Evolutionary conservation across 1,139 yeast genomes (phyloP).

Genomic region (Saccharomyces hybrid): DNA sequence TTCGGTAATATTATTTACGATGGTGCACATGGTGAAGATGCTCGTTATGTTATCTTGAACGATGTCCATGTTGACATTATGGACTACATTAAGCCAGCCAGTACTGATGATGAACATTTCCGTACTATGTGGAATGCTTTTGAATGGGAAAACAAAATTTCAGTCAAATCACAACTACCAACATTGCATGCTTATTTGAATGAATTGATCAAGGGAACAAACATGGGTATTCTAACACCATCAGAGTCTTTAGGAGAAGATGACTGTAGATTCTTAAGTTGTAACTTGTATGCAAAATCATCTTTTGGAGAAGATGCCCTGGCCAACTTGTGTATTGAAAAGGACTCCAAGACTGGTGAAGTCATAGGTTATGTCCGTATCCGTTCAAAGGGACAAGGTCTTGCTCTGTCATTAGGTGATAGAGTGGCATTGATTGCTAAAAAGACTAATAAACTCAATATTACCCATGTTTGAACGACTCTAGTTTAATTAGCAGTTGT

Average conservation of each 20-base stretch:
- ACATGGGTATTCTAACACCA: constrained; percentile 90
- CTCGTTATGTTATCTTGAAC: constrained; percentile 82
- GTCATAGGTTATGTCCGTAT: constrained; percentile 94
- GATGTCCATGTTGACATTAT: constrained; percentile 94
- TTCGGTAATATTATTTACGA: constrained; percentile 96
- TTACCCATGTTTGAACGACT: constrained; percentile 32
- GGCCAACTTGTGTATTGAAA: constrained; percentile 91
- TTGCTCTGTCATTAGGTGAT: constrained; percentile 92
- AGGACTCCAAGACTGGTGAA: constrained; percentile 55
- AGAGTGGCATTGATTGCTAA: constrained; percentile 74
- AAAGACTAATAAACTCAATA: constrained; percentile 37
- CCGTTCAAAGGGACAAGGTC: constrained; percentile 95
- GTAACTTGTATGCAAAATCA: constrained; percentile 86
- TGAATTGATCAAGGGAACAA: constrained; percentile 72
- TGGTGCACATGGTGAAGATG: constrained; percentile 89
- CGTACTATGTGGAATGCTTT: constrained; percentile 98
- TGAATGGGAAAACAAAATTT: constrained; percentile 98
- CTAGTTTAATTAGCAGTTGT: background rate
- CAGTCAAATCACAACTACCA: constrained; percentile 61
- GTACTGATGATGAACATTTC: constrained; percentile 81
- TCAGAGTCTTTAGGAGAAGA: constrained; percentile 76
- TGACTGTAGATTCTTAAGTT: constrained; percentile 82
- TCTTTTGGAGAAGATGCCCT: constrained; percentile 97
- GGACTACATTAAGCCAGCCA: constrained; percentile 95
- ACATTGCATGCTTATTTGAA: constrained; percentile 74